Evolutionary conservation across 2,329 filamentous ascomycete genomes (phyloP), one percentile per base, ranked within the genome.

Genomic region (Cladosporium colombiae): DNA sequence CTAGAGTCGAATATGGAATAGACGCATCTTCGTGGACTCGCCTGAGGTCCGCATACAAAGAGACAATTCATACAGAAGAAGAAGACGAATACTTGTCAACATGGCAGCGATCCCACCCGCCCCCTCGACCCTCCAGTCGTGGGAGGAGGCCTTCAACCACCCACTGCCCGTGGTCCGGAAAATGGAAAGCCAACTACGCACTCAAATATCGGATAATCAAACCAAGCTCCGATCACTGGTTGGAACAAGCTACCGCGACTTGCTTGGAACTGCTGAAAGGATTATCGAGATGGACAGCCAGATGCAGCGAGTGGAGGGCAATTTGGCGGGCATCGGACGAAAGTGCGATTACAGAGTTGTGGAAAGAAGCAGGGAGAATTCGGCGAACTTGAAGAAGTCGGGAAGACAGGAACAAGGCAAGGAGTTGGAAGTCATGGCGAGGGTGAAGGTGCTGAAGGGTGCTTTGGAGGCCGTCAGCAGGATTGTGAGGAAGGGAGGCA

Each of bases 211-310:
- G 57, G 86, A 86, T 71, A 89, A 89, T 77, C 85, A 84, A 74
- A 85, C 88, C 78, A 88, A 87, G 79, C 81, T 90, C 71, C 84
- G 88, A 71, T 84, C 85, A 69, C 82, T 90, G 65, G 88, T 90
- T 68, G 88, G 88, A 23, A 82, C 85, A 71, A 86, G 87, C 74
- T 98, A 98, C 79, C 91, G 94, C 71, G 92, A 95, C 73, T 87
- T 98, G 10, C 87, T 98, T 29, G 91, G 91, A 62, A 97, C 94
- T 0, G 94, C 94, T 64, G 93, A 97, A 79, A 89, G 89, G n/a
- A 98, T 98, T 70, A 90, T 97, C 64, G 86, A 89, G 67, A 97
- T 98, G 92, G 90, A 92, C 70, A 80, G 79, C 46, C 88, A 94
- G 75, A 94, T 95, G 80, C 86, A 89, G 67, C 81, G 83, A 14